Percentiles rank a stretch among this genome's conserved stretches.
These are phyloP conservation scores for Paraurostyla sp. DNA, from an alignment of 73 alveolate species.

Conservation along the genomic window DNA sequence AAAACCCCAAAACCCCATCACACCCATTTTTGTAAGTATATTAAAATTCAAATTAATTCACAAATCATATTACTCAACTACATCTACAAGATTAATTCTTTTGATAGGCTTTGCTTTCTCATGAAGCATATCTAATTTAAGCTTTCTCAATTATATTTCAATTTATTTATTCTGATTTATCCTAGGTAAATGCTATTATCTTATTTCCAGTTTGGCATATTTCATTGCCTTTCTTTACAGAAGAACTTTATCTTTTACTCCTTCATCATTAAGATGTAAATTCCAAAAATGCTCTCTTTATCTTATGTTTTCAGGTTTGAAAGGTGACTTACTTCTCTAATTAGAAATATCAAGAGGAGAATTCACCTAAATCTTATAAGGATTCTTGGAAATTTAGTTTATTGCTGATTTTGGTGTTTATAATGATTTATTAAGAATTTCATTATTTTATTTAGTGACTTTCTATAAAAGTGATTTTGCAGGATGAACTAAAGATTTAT, in stretches of 20 bases:
- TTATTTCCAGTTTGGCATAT: not conserved
- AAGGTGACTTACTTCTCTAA: not conserved
- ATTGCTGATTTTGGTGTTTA: too few relatives aligned
- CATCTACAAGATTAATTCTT: conserved; percentile 36
- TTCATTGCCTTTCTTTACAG: not conserved
- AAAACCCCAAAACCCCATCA: too few relatives aligned
- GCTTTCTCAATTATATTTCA: not conserved
- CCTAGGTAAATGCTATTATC: not conserved
- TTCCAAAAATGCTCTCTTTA: conserved; percentile 1
- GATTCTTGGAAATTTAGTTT: too few relatives aligned
- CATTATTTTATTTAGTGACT: too few relatives aligned
- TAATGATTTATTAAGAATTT: too few relatives aligned
- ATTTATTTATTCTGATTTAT: not conserved
- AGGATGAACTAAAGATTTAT: too few relatives aligned
- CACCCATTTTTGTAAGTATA: too few relatives aligned
- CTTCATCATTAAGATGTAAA: conserved; percentile 17
- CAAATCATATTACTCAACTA: not conserved
- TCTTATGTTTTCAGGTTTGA: not conserved
- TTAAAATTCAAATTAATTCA: not conserved
- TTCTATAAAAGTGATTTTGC: too few relatives aligned
- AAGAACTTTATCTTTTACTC: not conserved
- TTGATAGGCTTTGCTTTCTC: not conserved
- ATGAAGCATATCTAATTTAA: not conserved
- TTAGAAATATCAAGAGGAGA: not conserved
- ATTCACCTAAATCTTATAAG: too few relatives aligned